phyloP scores from a whole-genome alignment of 23 red algal species.

The Gracilariopsis chorda region DNA sequence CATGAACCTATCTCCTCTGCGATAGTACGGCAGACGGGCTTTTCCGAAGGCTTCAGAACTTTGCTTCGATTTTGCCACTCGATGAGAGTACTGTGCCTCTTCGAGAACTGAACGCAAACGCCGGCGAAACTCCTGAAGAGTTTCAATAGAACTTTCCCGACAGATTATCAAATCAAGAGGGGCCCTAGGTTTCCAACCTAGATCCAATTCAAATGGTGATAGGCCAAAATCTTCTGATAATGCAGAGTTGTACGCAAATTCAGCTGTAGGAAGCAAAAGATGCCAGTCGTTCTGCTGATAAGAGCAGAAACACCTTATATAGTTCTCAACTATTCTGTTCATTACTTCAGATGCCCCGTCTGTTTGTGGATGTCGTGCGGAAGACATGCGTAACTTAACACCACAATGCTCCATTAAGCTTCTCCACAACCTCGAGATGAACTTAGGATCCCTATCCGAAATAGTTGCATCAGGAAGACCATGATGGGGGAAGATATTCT shows the following conservation, averaged over 20 bases:
- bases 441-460: conserved; percentile 9
- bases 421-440: background rate
- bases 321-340: no score
- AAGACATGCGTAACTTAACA: background rate
- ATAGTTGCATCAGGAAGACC: background rate
- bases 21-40: background rate
- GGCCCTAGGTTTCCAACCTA: conserved; percentile 12
- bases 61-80: background rate
- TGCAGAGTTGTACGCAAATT: conserved; percentile 45
- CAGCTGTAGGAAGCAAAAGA: background rate
- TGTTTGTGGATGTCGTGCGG: background rate
- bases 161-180: background rate
- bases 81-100: background rate
- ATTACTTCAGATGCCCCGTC: conserved; percentile 27
- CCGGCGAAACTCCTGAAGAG: background rate
- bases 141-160: background rate
- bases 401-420: background rate
- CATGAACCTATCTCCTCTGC: background rate
- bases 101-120: background rate
- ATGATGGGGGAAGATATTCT: background rate
- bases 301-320: background rate
- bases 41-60: background rate
- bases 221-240: background rate
- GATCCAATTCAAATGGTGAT: conserved; percentile 29
- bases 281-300: conserved; percentile 12